Base-by-base conservation (phyloP, 331 rosid species). In the Quercus phellos region DNA sequence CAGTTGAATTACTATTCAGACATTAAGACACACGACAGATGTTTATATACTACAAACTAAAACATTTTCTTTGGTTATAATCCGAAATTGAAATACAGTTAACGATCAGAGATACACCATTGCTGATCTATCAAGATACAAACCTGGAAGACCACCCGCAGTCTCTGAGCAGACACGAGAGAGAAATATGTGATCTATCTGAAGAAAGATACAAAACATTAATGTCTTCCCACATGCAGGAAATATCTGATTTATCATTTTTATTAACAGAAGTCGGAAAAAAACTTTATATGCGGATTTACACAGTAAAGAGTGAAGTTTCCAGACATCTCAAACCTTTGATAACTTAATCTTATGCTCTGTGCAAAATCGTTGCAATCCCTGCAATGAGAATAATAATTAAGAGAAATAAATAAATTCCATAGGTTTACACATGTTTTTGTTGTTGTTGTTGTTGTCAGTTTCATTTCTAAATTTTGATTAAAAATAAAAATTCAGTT, bases 141-240 rank as follows among this genome's bases (percentile, higher is more conserved):
- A 29, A 91, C 98, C 98, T 85, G 95, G 97, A 79, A 90, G 93
- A 50, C 98, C 98, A 54, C 95, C 93, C 0, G 97, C 95, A 68
- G 98, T 93, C 91, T 91, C 90, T 3, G 97, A 93, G 81, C 95
- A 90, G 74, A 93, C 97, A 4, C 92, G 97, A 73, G 97, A 88
- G 60, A 93, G 92, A 81, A 93, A 91, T 78, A 93, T 90, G 79
- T 93, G 93, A 79, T 93, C 93, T 74, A 93, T 87, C 98, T 91
- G 84, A 63, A 83, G 70, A 81, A 77, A 81, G 5, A 80, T 27
- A 68, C 34, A 53, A 56, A 10, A 68, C 1, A 59, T n/a, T 35
- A 88, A 55, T 18, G 13, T 63, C 22, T 27, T 63, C 30, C 43
- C 7, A 63, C 19, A 27, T 63, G 16, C 19, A 27, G 21, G 21